phyloP scores from a whole-genome alignment of 805 yeast genomes.

The Myxozyma melibiosi region DNA sequence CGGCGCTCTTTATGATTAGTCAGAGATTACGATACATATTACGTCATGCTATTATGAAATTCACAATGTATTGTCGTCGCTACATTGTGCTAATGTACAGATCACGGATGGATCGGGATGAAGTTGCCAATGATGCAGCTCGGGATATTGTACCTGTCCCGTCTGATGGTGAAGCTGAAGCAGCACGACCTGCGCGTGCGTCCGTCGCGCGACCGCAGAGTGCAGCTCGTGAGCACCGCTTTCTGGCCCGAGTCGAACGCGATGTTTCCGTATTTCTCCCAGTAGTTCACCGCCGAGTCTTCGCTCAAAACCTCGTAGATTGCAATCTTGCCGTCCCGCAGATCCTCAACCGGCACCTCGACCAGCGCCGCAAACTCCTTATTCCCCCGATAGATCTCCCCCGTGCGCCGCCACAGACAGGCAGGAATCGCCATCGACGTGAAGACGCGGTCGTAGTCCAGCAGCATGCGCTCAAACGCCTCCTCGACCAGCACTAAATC shows the following conservation, averaged over 20 bases:
- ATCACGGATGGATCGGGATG: conserved; percentile 60
- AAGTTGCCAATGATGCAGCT: conserved; percentile 97
- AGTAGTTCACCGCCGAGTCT: conserved; percentile 94
- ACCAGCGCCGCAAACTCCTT: conserved; percentile 94
- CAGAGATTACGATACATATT: too few relatives aligned
- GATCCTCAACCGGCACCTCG: conserved; percentile 84
- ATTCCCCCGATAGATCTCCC: conserved; percentile 92
- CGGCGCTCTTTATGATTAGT: too few relatives aligned
- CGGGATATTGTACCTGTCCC: conserved; percentile 93
- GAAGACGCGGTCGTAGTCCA: conserved; percentile 92
- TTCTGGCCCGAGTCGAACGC: conserved; percentile 96
- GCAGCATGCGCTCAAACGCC: conserved; percentile 86
- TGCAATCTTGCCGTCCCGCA: conserved; percentile 88
- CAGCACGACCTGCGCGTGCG: conserved; percentile 81
- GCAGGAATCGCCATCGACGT: conserved; percentile 98
- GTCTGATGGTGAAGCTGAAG: conserved; percentile 87
- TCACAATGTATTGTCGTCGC: too few relatives aligned
- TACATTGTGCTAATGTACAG: neutral
- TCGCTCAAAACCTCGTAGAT: conserved; percentile 94
- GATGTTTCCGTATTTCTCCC: conserved; percentile 96
- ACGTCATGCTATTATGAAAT: too few relatives aligned
- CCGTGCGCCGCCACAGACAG: conserved; percentile 95
- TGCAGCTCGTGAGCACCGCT: conserved; percentile 91
- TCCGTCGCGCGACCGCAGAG: conserved; percentile 79
- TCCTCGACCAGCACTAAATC: conserved; percentile 92